These are phyloP conservation scores for Hortaea werneckii DNA, from an alignment of 2,329 filamentous ascomycete species.

Conservation along the genomic window DNA sequence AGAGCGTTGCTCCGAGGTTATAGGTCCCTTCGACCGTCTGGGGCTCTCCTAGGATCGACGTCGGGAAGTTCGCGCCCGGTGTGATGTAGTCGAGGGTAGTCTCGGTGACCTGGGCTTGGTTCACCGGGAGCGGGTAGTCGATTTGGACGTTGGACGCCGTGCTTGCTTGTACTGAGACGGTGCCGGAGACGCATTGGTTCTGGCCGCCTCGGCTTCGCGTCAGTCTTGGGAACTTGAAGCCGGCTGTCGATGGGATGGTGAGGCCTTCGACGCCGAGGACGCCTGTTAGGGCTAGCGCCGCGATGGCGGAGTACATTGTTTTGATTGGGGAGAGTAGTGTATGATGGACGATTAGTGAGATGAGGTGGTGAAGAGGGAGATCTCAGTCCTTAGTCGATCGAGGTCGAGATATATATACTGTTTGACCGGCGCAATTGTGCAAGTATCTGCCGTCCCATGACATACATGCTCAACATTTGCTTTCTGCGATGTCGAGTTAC, in stretches of 20 bases:
- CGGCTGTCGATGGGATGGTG: background rate
- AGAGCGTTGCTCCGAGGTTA: constrained; percentile 1
- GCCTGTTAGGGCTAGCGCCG: too few species aligned
- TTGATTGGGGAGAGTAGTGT: too few species aligned
- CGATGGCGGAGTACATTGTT: too few species aligned
- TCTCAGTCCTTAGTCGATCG: too few species aligned
- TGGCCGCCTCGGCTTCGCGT: constrained; percentile 14
- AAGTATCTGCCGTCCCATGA: too few species aligned
- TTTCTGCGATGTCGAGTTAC: too few species aligned
- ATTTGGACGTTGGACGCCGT: constrained; percentile 18
- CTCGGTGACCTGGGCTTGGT: constrained; percentile 20
- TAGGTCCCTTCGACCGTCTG: background rate
- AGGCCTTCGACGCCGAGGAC: too few species aligned
- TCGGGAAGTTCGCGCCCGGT: constrained; percentile 11
- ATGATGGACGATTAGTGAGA: too few species aligned
- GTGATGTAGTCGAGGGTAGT: constrained; percentile 12
- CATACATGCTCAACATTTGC: too few species aligned
- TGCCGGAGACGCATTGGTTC: constrained; percentile 20
- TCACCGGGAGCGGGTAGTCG: constrained; percentile 17
- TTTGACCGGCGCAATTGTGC: too few species aligned
- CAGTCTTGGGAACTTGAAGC: constrained; percentile 10
- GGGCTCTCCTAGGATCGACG: background rate
- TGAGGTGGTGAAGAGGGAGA: too few species aligned
- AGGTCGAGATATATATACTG: too few species aligned
- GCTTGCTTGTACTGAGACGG: constrained; percentile 15